A percentile compares a stretch with the other conserved stretches of the same genome.
These are phyloP conservation scores for Nicotiana sylvestris DNA, from an alignment of 257 asterid species.

Conservation along the genomic window DNA sequence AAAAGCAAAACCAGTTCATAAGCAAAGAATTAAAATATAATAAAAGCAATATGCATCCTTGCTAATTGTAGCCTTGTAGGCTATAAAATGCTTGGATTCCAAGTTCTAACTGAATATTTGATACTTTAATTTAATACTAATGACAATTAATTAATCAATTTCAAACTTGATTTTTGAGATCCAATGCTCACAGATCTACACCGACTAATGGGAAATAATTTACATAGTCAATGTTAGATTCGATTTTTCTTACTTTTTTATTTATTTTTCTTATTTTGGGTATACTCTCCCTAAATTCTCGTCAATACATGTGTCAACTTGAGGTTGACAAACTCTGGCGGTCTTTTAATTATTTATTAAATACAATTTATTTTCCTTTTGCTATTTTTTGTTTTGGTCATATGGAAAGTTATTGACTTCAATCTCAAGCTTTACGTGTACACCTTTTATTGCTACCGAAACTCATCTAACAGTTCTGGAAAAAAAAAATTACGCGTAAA, in stretches of 20 bases:
- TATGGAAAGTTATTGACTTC: not conserved
- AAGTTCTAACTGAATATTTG: not conserved
- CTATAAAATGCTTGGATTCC: conserved; percentile 3
- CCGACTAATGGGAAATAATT: not conserved
- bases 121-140: not conserved
- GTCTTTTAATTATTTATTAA: not conserved
- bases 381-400: not conserved
- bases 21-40: not conserved
- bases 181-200: not conserved
- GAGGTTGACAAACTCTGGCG: not conserved
- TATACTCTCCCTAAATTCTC: not conserved
- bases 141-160: not conserved
- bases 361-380: not conserved
- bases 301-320: not conserved
- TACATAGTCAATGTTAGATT: not conserved
- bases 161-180: not conserved
- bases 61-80: not conserved
- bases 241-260: not conserved
- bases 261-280: not conserved
- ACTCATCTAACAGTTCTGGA: not conserved
- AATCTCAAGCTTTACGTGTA: not conserved
- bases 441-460: not conserved
- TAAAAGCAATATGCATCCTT: not conserved
- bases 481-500: no score
- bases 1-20: not conserved